These are phyloP conservation scores for Globisporangium sylvaticum DNA, from an alignment of 352 stramenopile genomes.

Conservation along the genomic window DNA sequence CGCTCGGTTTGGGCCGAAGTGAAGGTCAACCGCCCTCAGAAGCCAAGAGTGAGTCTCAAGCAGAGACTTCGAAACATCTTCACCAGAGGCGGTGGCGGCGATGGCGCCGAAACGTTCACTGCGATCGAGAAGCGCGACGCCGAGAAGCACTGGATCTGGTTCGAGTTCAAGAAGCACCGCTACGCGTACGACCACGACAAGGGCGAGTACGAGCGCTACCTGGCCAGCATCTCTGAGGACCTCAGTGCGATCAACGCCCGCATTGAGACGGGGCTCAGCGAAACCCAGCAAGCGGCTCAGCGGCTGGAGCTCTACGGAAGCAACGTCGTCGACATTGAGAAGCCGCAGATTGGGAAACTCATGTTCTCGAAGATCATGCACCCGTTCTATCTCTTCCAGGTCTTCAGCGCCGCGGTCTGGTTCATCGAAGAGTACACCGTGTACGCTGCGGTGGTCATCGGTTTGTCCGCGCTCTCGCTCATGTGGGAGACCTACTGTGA, in stretches of 20 bases:
- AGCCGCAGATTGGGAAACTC: conserved; percentile 28
- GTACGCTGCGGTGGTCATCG: conserved; percentile 60
- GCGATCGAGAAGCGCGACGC: conserved; percentile 13
- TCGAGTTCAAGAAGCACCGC: conserved; percentile 67
- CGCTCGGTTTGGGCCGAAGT: conserved; percentile 39
- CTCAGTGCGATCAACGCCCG: not conserved
- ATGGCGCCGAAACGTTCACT: not conserved
- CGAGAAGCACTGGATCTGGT: conserved; percentile 42
- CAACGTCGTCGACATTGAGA: conserved; percentile 43
- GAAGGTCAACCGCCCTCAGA: conserved; percentile 20
- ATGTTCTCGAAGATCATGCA: conserved; percentile 65
- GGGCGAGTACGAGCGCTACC: conserved; percentile 45
- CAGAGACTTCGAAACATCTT: not conserved
- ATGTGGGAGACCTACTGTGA: conserved; percentile 63
- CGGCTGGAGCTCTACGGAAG: conserved; percentile 30
- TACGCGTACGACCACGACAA: conserved; percentile 54
- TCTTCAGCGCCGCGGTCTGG: conserved; percentile 62
- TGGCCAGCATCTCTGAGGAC: conserved; percentile 32
- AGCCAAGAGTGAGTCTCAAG: not conserved
- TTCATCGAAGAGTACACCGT: conserved; percentile 54
- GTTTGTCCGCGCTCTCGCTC: conserved; percentile 55
- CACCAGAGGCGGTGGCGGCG: not conserved
- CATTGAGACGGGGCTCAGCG: conserved; percentile 2
- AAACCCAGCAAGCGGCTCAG: conserved; percentile 21
- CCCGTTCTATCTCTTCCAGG: conserved; percentile 78